Conservation (phyloP, 257 asterid genomes). For the Solanum pennellii region DNA sequence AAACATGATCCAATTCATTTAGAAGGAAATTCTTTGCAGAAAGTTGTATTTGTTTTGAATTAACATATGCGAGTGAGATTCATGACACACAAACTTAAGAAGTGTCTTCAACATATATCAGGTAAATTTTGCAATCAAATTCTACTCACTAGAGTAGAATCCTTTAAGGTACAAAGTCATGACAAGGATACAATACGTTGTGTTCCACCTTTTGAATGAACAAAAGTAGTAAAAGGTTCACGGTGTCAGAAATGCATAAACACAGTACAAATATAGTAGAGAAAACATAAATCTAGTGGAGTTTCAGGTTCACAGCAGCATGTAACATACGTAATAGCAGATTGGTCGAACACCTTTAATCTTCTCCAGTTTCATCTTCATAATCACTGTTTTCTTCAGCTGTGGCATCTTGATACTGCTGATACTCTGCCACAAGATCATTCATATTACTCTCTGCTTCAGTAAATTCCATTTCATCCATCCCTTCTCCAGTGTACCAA, state of each 20-base stretch:
- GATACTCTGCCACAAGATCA: neutral
- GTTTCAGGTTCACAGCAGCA: neutral
- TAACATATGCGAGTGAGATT: neutral
- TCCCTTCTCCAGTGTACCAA: slow-evolving; percentile 1
- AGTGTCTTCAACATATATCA: neutral
- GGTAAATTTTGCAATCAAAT: neutral
- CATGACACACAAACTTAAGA: neutral
- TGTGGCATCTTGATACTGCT: neutral
- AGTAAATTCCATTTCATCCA: slow-evolving; percentile 2
- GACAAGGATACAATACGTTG: neutral
- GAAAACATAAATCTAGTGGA: neutral
- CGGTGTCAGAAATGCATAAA: neutral
- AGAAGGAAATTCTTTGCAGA: neutral
- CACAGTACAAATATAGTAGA: neutral
- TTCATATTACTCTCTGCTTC: slow-evolving; percentile 3
- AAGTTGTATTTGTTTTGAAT: neutral
- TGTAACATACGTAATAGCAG: neutral
- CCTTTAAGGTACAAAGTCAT: neutral
- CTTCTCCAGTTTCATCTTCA: slow-evolving; percentile 1
- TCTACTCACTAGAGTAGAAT: neutral
- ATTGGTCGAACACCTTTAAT: neutral
- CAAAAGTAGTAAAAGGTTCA: neutral
- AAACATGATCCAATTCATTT: neutral
- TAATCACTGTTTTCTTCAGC: neutral
- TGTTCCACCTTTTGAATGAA: neutral